Base-by-base conservation (phyloP, 768 basidiomycete genomes). In the Gloeostereum incarnatum region DNA sequence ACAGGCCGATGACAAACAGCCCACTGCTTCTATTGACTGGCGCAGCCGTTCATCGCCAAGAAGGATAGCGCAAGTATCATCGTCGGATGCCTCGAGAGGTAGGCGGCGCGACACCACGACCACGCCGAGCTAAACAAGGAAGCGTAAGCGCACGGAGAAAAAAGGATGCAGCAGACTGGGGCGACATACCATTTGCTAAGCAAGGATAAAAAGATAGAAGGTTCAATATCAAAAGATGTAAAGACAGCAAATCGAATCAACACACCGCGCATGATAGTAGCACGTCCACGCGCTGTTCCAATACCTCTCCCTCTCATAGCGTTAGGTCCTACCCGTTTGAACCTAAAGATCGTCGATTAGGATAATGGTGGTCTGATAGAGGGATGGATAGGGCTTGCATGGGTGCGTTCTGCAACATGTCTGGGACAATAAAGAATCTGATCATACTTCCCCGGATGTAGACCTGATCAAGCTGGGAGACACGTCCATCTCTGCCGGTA, bases 221-320 rank as follows among this genome's bases (percentile, higher is more conserved):
- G 37, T 22, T 2, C 6, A 30, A 16, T 8, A 26, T 50, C 5
- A 27, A 31, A 34, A 39, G 35, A n/a, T n/a, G n/a, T n/a, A n/a
- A n/a, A n/a, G n/a, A n/a, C n/a, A n/a, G n/a, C n/a, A n/a, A n/a
- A n/a, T n/a, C 30, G 45, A 40, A 35, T 31, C 27, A 38, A 56
- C 87, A 49, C 49, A 96, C 91, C 94, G 61, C 94, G 73, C 86
- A 96, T 92, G 51, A 97, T 97, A 10, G 94, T 98, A 31, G 94
- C 94, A 61, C 94, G 82, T 62, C 94, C 94, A 75, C 94, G 82
- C 34, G 94, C 94, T 54, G 94, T 96, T 52, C 96, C 96, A 55
- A 99, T 99, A 78, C 96, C 96, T 47, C 94, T 75, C 54, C 96
- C 96, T 52, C 88, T 81, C 93, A 97, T 97, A 14, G 92, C 94